Base-by-base conservation (phyloP, 2,329 filamentous ascomycete species). In the Sarocladium oryzae region DNA sequence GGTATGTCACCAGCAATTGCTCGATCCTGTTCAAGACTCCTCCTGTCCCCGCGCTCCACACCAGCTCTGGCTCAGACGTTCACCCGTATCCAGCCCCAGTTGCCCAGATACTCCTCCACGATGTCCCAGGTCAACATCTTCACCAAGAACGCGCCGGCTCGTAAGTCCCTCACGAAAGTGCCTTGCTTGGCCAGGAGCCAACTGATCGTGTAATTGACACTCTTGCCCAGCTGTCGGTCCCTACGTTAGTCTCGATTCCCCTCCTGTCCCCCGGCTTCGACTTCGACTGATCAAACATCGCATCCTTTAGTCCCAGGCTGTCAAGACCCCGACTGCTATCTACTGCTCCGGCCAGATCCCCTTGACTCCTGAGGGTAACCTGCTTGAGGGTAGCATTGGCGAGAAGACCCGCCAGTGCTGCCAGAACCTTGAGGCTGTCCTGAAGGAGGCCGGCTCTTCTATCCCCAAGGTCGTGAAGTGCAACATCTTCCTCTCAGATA, bases 401-500 rank as follows among this genome's bases (percentile, higher is more conserved):
- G 73, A 90, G 60, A 81, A 82, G 72, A 84, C 81, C 24, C 70
- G 71, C 50, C 73, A 76, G 58, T 82, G 78, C 69, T 76, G 89
- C 68, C 75, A 86, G 70, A 95, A 95, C 71, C 80, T 96, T 63
- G 79, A 85, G 68, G 87, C 88, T 38, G 89, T 97, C 52, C 82
- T 97, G 49, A 79, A 83, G 54, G 89, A 85, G 60, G 89, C 90
- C 21, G 89, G 88, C 51, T 91, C 87, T 20, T 81, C 79, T 50
- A 78, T 97, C 53, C 71, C 81, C 56, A 88, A 84, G 69, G 85
- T 96, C 43, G 88, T 96, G 72, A 96, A 96, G 79, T 87, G 90
- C 61, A 89, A 84, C 66, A 86, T 96, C 65, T 97, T 96, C 78
- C 74, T 97, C 55, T 85, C 86, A 49, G 87, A 95, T 70, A 97